Evolutionary conservation across 179 eudicot species (phyloP).

Genomic region (Actinidia polygama): DNA sequence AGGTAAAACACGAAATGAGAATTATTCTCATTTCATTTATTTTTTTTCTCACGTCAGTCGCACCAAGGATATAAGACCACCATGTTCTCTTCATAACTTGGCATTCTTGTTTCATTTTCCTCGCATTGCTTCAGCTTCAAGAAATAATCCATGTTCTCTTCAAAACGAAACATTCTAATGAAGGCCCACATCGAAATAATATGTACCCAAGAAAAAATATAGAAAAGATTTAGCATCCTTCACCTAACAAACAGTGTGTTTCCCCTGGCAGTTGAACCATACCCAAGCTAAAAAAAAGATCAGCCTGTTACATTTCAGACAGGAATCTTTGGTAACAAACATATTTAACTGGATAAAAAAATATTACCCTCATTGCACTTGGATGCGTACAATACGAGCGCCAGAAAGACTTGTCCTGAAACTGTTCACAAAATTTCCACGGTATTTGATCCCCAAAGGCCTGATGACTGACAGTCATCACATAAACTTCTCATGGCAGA

Average conservation of each 20-base stretch:
- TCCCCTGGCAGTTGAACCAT: conserved; percentile 95
- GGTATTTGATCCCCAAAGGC: conserved; percentile 98
- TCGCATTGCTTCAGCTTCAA: background rate
- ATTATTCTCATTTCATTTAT: no score
- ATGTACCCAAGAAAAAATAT: background rate
- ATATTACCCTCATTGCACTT: conserved; percentile 81
- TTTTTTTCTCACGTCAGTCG: no score
- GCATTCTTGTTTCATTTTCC: background rate
- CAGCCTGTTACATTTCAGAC: background rate
- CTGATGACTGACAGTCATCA: conserved; percentile 65
- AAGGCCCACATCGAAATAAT: background rate
- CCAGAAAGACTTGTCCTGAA: conserved; percentile 85
- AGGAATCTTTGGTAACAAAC: background rate
- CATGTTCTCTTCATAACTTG: no score
- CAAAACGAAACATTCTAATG: background rate
- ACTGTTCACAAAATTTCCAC: conserved; percentile 92
- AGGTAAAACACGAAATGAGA: no score
- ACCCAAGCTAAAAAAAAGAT: conserved; percentile 62
- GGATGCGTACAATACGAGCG: conserved; percentile 95
- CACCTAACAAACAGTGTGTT: background rate
- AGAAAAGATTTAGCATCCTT: background rate
- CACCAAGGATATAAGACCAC: no score
- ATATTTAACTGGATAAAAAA: background rate
- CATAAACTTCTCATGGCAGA: conserved; percentile 76
- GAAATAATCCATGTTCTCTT: conserved; percentile 8